phyloP scores from a whole-genome alignment of 805 yeast species.

The Yarrowia divulgata region DNA sequence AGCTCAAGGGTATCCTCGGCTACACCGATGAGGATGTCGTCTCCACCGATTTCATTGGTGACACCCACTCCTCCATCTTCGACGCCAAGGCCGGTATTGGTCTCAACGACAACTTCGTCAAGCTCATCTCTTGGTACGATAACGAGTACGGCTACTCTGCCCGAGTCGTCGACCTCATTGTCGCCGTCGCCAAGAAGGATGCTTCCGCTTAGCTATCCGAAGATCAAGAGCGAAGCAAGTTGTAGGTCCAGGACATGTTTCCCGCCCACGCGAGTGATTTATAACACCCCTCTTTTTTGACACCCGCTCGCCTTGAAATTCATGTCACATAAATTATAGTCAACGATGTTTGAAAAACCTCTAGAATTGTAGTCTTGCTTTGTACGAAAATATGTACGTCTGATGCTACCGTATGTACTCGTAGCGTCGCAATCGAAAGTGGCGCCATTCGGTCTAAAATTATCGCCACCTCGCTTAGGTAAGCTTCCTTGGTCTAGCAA shows the following conservation, averaged over 20 bases:
- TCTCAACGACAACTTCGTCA: conserved; percentile 86
- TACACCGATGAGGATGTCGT: conserved; percentile 94
- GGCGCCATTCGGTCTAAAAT: too few relatives aligned
- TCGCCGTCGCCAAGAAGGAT: conserved; percentile 69
- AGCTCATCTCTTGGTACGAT: conserved; percentile 94
- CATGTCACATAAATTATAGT: conserved; percentile 38
- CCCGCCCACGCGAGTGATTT: conserved; percentile 39
- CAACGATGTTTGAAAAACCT: conserved; percentile 23
- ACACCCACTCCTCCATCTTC: conserved; percentile 84
- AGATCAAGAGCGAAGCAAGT: conserved; percentile 40
- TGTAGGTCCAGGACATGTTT: conserved; percentile 39
- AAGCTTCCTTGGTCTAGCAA: too few relatives aligned
- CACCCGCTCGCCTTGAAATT: conserved; percentile 40
- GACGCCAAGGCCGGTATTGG: conserved; percentile 92
- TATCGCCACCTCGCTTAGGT: too few relatives aligned
- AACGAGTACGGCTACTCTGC: conserved; percentile 96
- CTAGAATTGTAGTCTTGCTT: neutral
- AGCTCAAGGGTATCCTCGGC: conserved; percentile 81
- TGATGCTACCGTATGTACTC: too few relatives aligned
- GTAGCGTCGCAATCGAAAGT: too few relatives aligned
- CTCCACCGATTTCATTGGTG: conserved; percentile 86
- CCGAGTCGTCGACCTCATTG: conserved; percentile 90
- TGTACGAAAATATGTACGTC: too few relatives aligned
- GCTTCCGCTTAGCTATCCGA: conserved; percentile 40
- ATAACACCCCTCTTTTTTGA: conserved; percentile 36